Evolutionary conservation across 192 early-diverging fungal genomes (phyloP), one percentile per base, ranked within the genome.

Genomic region (Haplosporangium gracile): DNA sequence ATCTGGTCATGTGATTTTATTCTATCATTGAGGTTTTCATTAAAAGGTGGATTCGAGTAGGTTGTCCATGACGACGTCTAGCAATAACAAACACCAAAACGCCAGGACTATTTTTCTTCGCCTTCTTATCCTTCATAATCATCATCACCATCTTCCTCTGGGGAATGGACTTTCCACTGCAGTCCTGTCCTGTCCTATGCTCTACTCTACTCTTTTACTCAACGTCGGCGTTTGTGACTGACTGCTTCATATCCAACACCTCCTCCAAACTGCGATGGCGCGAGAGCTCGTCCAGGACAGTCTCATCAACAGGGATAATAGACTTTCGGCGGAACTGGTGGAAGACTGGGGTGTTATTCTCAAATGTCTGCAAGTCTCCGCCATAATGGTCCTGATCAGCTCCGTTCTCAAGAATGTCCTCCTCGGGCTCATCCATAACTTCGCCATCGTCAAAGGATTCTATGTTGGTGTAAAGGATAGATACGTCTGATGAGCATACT

Each of bases 251-350:
- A 39, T 86, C 79, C 75, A 92, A 71, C 22, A 91, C 89, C 32
- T 93, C 91, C 40, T 93, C 92, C 81, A 93, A 83, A 83, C 91
- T 92, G 72, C 89, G 88, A 77, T 92, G 90, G 68, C 90, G 88
- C 32, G 89, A 87, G 11, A 93, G 72, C 72, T 93, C 92, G 63
- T 90, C 88, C 69, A 91, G 82, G 20, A 93, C 92, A 69, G 89
- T 89, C 81, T 93, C 93, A 70, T 93, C 93, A 76, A 93, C 91
- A n/a, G 93, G 93, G 75, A 93, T 92, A 75, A 92, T 93, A 5
- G 91, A 92, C 85, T 93, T 93, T 74, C 92, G 79, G 55, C 92
- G 88, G 80, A 93, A 93, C 68, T 90, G 87, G 74, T 88, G 91
- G 55, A 78, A 88, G 42, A 88, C 88, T 34, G 87, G 83, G 7